A percentile compares a stretch with the other conserved stretches of the same genome.
These are phyloP conservation scores for Daedalea quercina DNA, from an alignment of 768 basidiomycete species.

Conservation along the genomic window DNA sequence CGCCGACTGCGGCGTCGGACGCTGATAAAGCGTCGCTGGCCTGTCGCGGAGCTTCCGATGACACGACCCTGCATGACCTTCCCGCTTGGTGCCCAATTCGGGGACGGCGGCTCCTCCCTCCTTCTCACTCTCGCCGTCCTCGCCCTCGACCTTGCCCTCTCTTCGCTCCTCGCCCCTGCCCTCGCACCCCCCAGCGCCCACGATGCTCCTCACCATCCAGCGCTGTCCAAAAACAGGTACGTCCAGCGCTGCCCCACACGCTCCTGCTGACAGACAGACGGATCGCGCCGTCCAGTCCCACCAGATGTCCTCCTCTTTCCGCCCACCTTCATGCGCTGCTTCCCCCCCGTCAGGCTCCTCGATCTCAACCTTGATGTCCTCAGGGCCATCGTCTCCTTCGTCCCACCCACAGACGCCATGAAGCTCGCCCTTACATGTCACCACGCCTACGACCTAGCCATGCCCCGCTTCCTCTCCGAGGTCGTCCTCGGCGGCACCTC, in stretches of 20 bases:
- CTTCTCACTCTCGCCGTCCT: neutral
- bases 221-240: neutral
- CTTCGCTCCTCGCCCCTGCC: too few relatives aligned
- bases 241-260: neutral
- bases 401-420: conserved; percentile 7
- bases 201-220: neutral
- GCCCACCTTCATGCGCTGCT: neutral
- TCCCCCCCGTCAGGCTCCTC: neutral
- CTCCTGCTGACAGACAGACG: neutral
- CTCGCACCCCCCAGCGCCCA: too few relatives aligned
- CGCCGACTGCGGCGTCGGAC: neutral
- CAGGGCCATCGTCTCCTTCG: conserved; percentile 3
- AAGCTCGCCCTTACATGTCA: conserved; percentile 12
- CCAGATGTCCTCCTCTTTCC: neutral
- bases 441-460: conserved; percentile 10
- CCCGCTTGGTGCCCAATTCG: neutral
- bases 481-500: conserved; percentile 10
- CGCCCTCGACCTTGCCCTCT: neutral
- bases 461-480: conserved; percentile 14
- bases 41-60: neutral
- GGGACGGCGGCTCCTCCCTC: neutral
- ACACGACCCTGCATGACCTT: neutral
- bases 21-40: neutral
- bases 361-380: conserved; percentile 8
- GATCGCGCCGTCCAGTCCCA: neutral